Evolutionary conservation across 2,329 filamentous ascomycete genomes (phyloP).

Genomic region (Bipolaris bicolor): DNA sequence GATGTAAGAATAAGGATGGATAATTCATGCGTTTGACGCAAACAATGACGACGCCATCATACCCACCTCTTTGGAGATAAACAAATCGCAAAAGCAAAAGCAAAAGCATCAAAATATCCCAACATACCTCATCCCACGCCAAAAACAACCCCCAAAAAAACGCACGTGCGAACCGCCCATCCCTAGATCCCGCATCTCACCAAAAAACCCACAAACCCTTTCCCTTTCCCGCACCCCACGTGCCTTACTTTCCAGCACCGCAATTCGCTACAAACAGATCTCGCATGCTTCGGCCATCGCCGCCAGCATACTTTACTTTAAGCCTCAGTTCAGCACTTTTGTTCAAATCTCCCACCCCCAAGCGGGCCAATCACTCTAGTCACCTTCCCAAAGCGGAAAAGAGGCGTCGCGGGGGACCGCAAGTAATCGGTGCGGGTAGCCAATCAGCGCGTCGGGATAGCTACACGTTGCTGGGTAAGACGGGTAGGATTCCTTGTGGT

Average conservation of each 20-base stretch:
- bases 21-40: no score
- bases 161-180: no score
- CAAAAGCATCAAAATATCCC: no score
- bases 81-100: no score
- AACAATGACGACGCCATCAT: no score
- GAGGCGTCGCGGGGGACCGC: conserved; percentile 5
- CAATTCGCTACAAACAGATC: not conserved
- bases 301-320: not conserved
- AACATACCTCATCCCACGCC: no score
- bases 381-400: conserved; percentile 20
- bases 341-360: conserved; percentile 1
- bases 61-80: no score
- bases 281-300: conserved; percentile 7
- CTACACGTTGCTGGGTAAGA: conserved; percentile 1
- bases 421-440: not conserved
- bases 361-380: conserved; percentile 3
- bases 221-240: not conserved
- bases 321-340: not conserved
- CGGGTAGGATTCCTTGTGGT: no score
- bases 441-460: conserved; percentile 7
- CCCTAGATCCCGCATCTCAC: no score
- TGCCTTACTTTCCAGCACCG: not conserved
- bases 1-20: no score
- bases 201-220: no score
- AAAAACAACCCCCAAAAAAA: no score